Conservation (phyloP, 768 basidiomycete genomes). For the Tubosaeta sp. region DNA sequence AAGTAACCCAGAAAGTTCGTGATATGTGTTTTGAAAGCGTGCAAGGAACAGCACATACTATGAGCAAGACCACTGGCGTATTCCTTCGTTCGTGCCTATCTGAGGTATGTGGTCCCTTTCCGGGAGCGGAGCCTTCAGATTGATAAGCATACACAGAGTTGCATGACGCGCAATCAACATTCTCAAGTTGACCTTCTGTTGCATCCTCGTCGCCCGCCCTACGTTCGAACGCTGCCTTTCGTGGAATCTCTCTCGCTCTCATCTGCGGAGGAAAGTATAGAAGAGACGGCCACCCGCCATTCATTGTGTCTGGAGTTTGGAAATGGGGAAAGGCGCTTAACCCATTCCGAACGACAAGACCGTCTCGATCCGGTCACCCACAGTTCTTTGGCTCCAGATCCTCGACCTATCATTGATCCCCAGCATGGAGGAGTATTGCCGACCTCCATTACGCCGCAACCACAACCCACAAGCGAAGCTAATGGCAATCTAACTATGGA, state of each 20-base stretch:
- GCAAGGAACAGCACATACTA: slow-evolving; percentile 50
- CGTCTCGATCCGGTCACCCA: neutral
- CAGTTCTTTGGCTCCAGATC: neutral
- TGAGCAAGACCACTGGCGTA: slow-evolving; percentile 60
- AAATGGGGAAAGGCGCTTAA: neutral
- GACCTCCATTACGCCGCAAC: neutral
- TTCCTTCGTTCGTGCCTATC: slow-evolving; percentile 40
- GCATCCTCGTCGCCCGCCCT: slow-evolving; percentile 77
- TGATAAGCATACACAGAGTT: slow-evolving; percentile 12
- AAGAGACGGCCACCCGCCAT: slow-evolving; percentile 50
- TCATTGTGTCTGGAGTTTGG: slow-evolving; percentile 35
- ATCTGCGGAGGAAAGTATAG: slow-evolving; percentile 57
- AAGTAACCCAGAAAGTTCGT: slow-evolving; percentile 45
- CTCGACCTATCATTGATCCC: neutral
- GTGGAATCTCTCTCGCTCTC: slow-evolving; percentile 60
- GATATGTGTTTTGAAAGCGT: slow-evolving; percentile 44
- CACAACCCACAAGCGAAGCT: neutral
- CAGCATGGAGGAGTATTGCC: neutral
- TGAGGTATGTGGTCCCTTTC: slow-evolving; percentile 26
- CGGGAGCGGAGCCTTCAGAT: neutral
- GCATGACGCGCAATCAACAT: slow-evolving; percentile 11
- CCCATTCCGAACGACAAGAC: slow-evolving; percentile 1
- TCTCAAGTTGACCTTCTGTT: slow-evolving; percentile 56
- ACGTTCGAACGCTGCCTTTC: slow-evolving; percentile 62
- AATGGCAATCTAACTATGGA: neutral